Percentiles rank a stretch among this genome's conserved stretches.
These are phyloP conservation scores for Phellinidium pouzarii DNA, from an alignment of 1,284 basidiomycete genomes.

Conservation along the genomic window DNA sequence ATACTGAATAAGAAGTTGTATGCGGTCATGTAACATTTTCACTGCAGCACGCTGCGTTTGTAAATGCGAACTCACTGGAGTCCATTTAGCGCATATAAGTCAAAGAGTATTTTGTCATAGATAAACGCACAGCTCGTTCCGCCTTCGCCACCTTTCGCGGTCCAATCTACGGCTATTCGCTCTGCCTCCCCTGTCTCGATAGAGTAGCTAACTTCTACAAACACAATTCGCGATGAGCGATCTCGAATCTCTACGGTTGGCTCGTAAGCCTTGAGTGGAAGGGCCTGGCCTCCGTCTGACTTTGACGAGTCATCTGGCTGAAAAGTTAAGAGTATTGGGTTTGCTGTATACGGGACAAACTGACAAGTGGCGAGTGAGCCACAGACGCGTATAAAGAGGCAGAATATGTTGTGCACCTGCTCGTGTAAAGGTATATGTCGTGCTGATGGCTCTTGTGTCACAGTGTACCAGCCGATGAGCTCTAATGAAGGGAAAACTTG, in stretches of 20 bases:
- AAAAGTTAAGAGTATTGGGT: slow-evolving; percentile 68
- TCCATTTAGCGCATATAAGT: not conserved
- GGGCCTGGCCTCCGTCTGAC: slow-evolving; percentile 54
- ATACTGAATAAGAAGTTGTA: slow-evolving; percentile 78
- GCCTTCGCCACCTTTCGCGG: slow-evolving; percentile 82
- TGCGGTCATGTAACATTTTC: slow-evolving; percentile 91
- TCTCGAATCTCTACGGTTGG: slow-evolving; percentile 79
- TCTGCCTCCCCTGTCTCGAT: slow-evolving; percentile 99
- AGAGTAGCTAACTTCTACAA: slow-evolving; percentile 74
- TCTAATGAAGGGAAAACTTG: slow-evolving; percentile 97
- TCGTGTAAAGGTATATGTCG: slow-evolving; percentile 80
- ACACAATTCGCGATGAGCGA: slow-evolving; percentile 69
- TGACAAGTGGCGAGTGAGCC: slow-evolving; percentile 25
- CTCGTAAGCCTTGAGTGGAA: slow-evolving; percentile 88
- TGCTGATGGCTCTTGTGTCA: slow-evolving; percentile 63
- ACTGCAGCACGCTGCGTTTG: slow-evolving; percentile 92
- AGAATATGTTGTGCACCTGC: slow-evolving; percentile 47
- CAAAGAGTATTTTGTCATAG: not conserved
- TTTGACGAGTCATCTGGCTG: slow-evolving; percentile 45
- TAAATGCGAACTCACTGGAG: slow-evolving; percentile 79
- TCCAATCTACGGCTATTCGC: slow-evolving; percentile 95
- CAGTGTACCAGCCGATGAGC: slow-evolving; percentile 95
- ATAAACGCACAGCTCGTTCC: slow-evolving; percentile 64
- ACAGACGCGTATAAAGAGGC: slow-evolving; percentile 8
- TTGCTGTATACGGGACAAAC: slow-evolving; percentile 70